Evolutionary conservation across 2,329 filamentous ascomycete genomes (phyloP), one percentile per base, ranked within the genome.

Genomic region (Nemania abortiva): DNA sequence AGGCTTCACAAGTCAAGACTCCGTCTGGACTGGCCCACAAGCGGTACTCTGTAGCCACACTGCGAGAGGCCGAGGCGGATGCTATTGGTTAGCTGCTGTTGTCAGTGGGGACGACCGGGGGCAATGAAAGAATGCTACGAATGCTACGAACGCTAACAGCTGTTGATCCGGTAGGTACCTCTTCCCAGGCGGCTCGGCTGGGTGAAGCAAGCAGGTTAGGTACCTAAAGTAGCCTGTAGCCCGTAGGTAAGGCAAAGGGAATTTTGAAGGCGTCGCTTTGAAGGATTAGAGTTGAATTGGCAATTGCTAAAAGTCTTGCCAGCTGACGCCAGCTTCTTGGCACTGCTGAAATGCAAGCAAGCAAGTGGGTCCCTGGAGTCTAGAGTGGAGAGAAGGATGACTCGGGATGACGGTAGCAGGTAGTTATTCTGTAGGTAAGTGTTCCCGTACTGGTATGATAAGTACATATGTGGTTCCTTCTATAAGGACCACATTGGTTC

Each of bases 1-100:
- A 70, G 68, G 68, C 72, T 72, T 73, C 72, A 73, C 66, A 69
- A 67, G 64, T 71, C 52, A 71, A 63, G 63, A 62, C 53, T 68
- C 52, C 67, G 67, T 66, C 66, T 64, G 52, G 65, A 45, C 65
- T 66, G 58, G 68, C 70, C 69, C 70, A 59, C 68, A 56, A 65
- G 22, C 45, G 11, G 54, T 31, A 22, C 63, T 24, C 27, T 47
- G 59, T 55, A 67, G 64, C 61, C 27, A 67, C 53, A 42, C 45
- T 63, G 57, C 45, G 13, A 29, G 54, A 24, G 53, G 24, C 45
- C 39, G 20, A 49, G 42, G 27, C 52, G 13, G 27, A 10, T 34
- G 11, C 37, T 31, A 73, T 73, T 73, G 71, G 71, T 58, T 61
- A 50, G 49, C 11, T 50, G 52, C n/a, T 59, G 49, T 31, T 58